Conservation (phyloP, 805 yeast species). For the Ogataea methanolica region DNA sequence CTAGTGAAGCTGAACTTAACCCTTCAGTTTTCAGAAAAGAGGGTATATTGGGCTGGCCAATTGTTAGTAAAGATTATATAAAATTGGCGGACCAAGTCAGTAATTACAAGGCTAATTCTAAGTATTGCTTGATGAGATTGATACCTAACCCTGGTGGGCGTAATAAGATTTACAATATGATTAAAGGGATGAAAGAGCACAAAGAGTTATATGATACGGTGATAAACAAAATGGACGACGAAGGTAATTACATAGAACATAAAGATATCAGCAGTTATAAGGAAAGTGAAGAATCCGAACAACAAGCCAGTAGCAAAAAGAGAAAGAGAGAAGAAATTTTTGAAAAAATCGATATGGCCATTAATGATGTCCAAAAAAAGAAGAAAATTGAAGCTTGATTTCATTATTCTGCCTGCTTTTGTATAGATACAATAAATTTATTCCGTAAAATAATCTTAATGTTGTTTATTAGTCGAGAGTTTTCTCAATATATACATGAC, state of each 20-base stretch:
- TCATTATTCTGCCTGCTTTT: too few relatives aligned
- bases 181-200: constrained; percentile 52
- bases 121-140: constrained; percentile 73
- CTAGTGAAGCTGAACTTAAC: constrained; percentile 82
- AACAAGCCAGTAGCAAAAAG: background rate
- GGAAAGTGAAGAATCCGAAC: background rate
- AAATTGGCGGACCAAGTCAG: constrained; percentile 49
- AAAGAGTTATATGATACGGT: constrained; percentile 42
- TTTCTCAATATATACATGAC: too few relatives aligned
- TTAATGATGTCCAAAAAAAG: background rate
- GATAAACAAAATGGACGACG: constrained; percentile 31
- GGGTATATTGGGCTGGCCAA: constrained; percentile 49
- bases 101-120: constrained; percentile 68
- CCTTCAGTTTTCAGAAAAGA: constrained; percentile 63
- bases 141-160: constrained; percentile 44
- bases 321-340: constrained; percentile 4
- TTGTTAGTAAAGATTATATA: constrained; percentile 51
- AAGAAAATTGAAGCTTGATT: background rate
- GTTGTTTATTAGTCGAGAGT: too few relatives aligned
- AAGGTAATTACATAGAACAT: constrained; percentile 23
- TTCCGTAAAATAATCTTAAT: too few relatives aligned
- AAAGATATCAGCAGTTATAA: constrained; percentile 3
- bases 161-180: constrained; percentile 46
- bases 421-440: too few relatives aligned
- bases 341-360: background rate